A percentile compares a stretch with the other conserved stretches of the same genome.
phyloP scores from a whole-genome alignment of 371 early-diverging fungal species.

The Lichtheimia ramosa region DNA sequence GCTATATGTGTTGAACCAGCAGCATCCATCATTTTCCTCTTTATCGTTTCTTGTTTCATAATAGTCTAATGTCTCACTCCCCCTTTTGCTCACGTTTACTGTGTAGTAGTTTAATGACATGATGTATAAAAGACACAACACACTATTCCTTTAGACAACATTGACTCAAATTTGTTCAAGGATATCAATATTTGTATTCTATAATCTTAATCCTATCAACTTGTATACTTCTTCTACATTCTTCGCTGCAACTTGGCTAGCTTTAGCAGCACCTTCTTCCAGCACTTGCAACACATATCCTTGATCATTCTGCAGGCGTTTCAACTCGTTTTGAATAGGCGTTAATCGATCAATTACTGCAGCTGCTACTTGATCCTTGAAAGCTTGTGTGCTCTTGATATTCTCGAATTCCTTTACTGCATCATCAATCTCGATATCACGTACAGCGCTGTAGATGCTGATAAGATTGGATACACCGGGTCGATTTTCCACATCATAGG shows the following conservation, averaged over 20 bases:
- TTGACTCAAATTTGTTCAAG: too few species aligned
- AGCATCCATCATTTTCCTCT: too few species aligned
- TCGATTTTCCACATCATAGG: constrained; percentile 70
- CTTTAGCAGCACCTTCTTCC: constrained; percentile 62
- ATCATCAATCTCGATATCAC: constrained; percentile 35
- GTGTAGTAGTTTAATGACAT: too few species aligned
- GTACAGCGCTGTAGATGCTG: constrained; percentile 69
- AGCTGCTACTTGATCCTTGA: constrained; percentile 77
- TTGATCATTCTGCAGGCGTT: constrained; percentile 54
- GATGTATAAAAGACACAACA: too few species aligned
- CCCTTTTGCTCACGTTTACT: background rate
- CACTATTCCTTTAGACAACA: too few species aligned
- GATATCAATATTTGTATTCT: background rate
- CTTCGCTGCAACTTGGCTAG: constrained; percentile 48
- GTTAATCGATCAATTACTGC: constrained; percentile 56
- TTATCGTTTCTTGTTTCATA: too few species aligned
- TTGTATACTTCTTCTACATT: constrained; percentile 59
- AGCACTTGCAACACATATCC: constrained; percentile 66
- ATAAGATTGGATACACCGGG: constrained; percentile 89
- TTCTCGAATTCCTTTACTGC: constrained; percentile 47
- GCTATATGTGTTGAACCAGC: too few species aligned
- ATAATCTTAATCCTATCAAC: constrained; percentile 56
- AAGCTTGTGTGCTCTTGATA: constrained; percentile 52
- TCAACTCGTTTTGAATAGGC: constrained; percentile 71
- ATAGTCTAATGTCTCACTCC: background rate